Evolutionary conservation across 225 moss, liverwort and hornwort genomes (phyloP), one percentile per base, ranked within the genome.

Genomic region (Sphagnum tenellum): DNA sequence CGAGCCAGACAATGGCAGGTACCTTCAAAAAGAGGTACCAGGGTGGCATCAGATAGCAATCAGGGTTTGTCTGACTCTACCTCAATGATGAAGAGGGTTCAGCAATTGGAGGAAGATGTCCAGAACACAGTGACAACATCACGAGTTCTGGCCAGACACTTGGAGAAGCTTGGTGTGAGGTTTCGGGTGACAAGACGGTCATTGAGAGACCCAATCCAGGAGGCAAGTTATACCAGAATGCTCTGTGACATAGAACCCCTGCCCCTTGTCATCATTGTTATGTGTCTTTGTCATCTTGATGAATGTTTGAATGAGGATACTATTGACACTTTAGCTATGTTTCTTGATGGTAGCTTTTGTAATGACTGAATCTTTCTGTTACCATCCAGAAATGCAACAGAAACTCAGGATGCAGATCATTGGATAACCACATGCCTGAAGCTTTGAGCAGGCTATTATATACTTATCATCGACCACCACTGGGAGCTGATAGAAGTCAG

Each of bases 161-260:
- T 98, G 61, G 96, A 92, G 67, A 98, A 93, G 70, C 93, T 98
- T 50, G 96, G 93, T 59, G 81, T 98, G 75, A 86, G 93, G 55
- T 88, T 98, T 64, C 88, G 89, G 55, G 84, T 75, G 55, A 88
- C 85, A 0, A 89, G 84, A 66, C 73, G 83, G 56, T 86, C 81
- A 2, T 57, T 93, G 50, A 81, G 80, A 49, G 93, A 92, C 69
- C 96, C 96, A 48, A 86, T 90, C 64, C 81, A 79, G 68, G 90
- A 88, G 78, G 96, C 82, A 12, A 69, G 75, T 62, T 9, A 56
- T 29, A 46, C 4, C 60, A 11, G 61, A 62, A 3, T 29, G 13
- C 29, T 29, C 29, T 29, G 29, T 29, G 29, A 29, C 29, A 29
- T 29, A 29, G 29, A 29, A 29, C 29, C 29, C 29, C 29, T 29